A percentile compares a stretch with the other conserved stretches of the same genome.
phyloP scores from a whole-genome alignment of 192 early-diverging fungal genomes.

The Mortierella antarctica region DNA sequence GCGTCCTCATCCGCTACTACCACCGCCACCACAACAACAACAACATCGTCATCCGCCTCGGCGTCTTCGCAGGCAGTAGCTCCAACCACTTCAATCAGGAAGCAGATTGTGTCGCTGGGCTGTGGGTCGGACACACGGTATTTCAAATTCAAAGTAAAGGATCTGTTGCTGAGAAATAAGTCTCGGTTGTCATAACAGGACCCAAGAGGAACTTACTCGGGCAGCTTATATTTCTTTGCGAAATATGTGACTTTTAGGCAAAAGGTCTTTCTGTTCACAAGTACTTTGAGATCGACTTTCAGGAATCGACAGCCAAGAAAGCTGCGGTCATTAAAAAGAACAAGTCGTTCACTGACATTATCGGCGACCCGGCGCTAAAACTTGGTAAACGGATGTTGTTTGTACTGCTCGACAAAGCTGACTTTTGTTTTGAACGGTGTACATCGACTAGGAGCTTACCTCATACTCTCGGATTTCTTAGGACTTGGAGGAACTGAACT shows the following conservation, averaged over 20 bases:
- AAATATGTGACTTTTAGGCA: conserved; percentile 14
- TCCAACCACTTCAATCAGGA: conserved; percentile 33
- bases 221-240: neutral
- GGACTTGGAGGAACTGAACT: conserved; percentile 81
- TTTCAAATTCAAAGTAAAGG: conserved; percentile 76
- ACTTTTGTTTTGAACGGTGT: neutral
- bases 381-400: conserved; percentile 41
- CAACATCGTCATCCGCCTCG: neutral
- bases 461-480: conserved; percentile 4
- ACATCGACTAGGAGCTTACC: too few relatives aligned
- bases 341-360: conserved; percentile 45
- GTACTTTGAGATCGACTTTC: conserved; percentile 96
- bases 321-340: conserved; percentile 68
- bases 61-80: neutral
- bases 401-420: neutral
- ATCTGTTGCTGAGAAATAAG: neutral
- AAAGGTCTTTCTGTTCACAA: conserved; percentile 40
- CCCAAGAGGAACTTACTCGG: neutral
- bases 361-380: conserved; percentile 48
- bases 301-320: conserved; percentile 87
- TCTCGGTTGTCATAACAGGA: neutral
- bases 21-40: neutral
- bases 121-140: conserved; percentile 95
- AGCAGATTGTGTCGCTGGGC: conserved; percentile 90
- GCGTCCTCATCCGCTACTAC: neutral